Conservation (phyloP, 2,329 filamentous ascomycete species). For the Elsinoe batatas region DNA sequence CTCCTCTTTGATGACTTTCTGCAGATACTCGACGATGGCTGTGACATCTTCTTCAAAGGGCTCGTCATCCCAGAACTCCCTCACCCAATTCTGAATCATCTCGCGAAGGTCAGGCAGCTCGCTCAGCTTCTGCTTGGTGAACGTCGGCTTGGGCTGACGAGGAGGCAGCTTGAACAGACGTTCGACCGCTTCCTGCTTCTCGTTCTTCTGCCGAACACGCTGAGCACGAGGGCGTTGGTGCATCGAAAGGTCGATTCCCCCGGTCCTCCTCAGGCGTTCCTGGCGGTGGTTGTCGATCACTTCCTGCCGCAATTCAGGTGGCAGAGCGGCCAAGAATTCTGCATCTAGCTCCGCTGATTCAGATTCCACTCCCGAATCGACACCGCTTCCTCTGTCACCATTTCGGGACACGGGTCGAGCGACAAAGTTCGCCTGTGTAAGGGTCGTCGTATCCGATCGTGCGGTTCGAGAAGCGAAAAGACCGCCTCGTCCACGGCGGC, state of each 20-base stretch:
- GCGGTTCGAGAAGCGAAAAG: constrained; percentile 37
- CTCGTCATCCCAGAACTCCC: constrained; percentile 59
- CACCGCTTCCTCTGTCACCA: constrained; percentile 18
- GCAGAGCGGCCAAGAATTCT: constrained; percentile 71
- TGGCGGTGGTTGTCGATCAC: constrained; percentile 64
- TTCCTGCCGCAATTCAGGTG: constrained; percentile 68
- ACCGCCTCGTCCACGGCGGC: constrained; percentile 47
- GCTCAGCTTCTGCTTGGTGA: constrained; percentile 50
- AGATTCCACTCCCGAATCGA: constrained; percentile 26
- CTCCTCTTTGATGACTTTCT: constrained; percentile 60
- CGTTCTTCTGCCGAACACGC: constrained; percentile 18
- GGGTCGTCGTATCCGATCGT: constrained; percentile 42
- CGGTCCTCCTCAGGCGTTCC: constrained; percentile 45
- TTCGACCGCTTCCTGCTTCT: constrained; percentile 22
- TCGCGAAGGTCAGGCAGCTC: constrained; percentile 55
- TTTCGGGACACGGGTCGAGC: constrained; percentile 20
- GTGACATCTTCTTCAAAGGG: constrained; percentile 71
- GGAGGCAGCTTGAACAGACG: constrained; percentile 40
- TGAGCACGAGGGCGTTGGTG: constrained; percentile 18
- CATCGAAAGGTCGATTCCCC: constrained; percentile 28
- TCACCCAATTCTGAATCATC: constrained; percentile 67
- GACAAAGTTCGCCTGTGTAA: constrained; percentile 69
- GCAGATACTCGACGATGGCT: constrained; percentile 64
- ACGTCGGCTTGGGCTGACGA: constrained; percentile 46
- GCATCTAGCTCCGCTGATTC: constrained; percentile 49